phyloP scores from a whole-genome alignment of 345 rosid species.

The Eucalyptus sp. region DNA sequence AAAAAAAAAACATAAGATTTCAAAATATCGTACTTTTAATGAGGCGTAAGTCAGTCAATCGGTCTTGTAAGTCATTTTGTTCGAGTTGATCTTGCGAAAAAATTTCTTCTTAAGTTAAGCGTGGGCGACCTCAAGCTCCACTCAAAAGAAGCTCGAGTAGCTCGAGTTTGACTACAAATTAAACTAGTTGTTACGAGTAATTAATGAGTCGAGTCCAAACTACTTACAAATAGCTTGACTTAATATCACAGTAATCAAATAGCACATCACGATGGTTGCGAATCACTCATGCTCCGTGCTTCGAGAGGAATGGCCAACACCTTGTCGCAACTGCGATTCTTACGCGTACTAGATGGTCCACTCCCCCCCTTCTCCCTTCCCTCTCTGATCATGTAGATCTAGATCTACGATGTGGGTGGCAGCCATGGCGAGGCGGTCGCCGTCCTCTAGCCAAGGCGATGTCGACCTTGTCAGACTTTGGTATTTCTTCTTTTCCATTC shows the following conservation, averaged over 20 bases:
- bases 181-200: not conserved
- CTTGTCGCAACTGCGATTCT: accelerated
- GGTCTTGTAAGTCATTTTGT: not conserved
- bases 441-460: not conserved
- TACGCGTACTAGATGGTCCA: too few species aligned
- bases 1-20: not conserved
- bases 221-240: not conserved
- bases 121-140: not conserved
- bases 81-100: not conserved
- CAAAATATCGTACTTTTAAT: not conserved
- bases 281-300: not conserved
- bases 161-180: not conserved
- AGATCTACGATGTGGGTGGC: too few species aligned
- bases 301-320: not conserved
- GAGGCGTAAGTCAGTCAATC: not conserved
- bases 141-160: not conserved
- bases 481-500: not conserved
- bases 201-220: not conserved
- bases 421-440: not conserved
- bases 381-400: too few species aligned
- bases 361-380: too few species aligned
- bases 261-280: accelerated
- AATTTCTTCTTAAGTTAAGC: not conserved
- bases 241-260: not conserved
- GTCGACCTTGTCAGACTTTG: not conserved